Evolutionary conservation across 2,329 filamentous ascomycete genomes (phyloP).

Genomic region (Botrytis elliptica): DNA sequence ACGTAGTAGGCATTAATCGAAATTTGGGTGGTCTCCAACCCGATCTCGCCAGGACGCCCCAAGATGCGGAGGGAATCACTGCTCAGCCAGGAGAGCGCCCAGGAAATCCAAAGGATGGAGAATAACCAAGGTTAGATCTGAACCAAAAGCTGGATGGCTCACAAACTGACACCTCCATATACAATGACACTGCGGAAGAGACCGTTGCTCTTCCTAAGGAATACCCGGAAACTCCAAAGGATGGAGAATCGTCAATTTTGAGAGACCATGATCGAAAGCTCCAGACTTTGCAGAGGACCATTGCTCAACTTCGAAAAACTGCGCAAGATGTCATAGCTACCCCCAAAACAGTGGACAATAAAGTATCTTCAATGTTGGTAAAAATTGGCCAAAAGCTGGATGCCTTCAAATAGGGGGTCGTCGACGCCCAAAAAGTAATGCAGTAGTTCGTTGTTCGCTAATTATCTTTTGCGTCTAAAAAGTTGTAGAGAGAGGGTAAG

Average conservation of each 20-base stretch:
- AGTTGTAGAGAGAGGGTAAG: background rate
- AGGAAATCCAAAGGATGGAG: background rate
- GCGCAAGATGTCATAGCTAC: background rate
- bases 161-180: background rate
- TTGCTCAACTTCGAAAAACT: background rate
- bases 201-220: background rate
- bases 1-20: background rate
- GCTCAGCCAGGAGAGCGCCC: background rate
- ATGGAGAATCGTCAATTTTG: background rate
- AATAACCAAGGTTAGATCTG: background rate
- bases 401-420: background rate
- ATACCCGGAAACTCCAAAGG: background rate
- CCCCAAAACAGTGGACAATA: background rate
- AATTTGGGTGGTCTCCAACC: background rate
- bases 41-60: too few relatives aligned
- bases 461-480: background rate
- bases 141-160: background rate
- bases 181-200: background rate
- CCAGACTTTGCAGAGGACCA: background rate
- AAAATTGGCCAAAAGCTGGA: background rate
- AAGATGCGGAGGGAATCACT: background rate
- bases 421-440: background rate
- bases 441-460: background rate
- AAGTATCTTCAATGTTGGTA: background rate
- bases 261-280: background rate